Evolutionary conservation across 495 filamentous ascomycete genomes (phyloP).

Genomic region (Daldinia childiae): DNA sequence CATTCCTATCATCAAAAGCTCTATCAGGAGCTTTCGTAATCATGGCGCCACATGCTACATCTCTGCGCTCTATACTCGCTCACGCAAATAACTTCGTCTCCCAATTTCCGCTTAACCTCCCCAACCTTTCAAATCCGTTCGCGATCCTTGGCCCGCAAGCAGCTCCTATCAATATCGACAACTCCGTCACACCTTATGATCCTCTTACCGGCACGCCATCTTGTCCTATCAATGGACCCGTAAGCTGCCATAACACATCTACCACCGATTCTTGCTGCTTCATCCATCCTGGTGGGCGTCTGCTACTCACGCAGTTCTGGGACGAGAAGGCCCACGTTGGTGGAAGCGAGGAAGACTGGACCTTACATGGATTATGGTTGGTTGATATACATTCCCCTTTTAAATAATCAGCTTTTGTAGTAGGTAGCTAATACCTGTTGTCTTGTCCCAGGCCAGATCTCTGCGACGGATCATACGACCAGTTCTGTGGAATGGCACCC

Average conservation of each 20-base stretch:
- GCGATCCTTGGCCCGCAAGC: conserved; percentile 26
- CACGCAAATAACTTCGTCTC: conserved; percentile 44
- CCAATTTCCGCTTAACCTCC: conserved; percentile 39
- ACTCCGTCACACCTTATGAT: conserved; percentile 46
- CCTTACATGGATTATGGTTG: conserved; percentile 84
- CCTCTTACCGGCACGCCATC: conserved; percentile 50
- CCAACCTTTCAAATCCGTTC: conserved; percentile 32
- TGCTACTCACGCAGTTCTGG: conserved; percentile 91
- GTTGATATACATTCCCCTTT: conserved; percentile 6
- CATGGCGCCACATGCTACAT: conserved; percentile 39
- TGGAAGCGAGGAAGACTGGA: conserved; percentile 78
- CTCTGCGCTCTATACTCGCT: conserved; percentile 36
- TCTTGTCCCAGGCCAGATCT: conserved; percentile 71
- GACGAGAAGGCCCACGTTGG: conserved; percentile 75
- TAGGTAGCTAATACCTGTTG: not conserved
- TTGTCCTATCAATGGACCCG: conserved; percentile 57
- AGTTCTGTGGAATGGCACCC: conserved; percentile 74
- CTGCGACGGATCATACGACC: conserved; percentile 82
- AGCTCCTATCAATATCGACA: conserved; percentile 20
- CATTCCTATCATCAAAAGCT: not conserved
- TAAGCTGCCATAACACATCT: conserved; percentile 60
- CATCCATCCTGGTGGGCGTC: conserved; percentile 78
- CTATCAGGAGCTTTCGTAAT: not conserved
- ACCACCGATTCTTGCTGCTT: conserved; percentile 79
- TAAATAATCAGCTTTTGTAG: not conserved